These are phyloP conservation scores for Carex kokanica DNA, from an alignment of 176 grass and related monocot species.

Conservation along the genomic window DNA sequence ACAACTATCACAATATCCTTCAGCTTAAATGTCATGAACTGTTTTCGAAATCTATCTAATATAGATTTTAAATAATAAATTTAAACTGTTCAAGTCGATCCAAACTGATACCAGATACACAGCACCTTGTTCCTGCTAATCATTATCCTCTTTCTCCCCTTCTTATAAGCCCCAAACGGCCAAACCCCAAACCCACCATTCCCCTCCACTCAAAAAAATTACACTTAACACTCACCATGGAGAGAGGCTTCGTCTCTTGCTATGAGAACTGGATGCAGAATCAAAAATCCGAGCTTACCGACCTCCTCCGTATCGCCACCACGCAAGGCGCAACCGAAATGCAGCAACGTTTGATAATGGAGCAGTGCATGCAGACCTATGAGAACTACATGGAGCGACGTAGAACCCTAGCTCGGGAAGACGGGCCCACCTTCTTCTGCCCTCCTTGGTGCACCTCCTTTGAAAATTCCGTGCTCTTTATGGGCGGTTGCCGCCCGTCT, in stretches of 20 bases:
- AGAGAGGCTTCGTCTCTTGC: conserved; percentile 29
- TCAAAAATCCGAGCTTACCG: conserved; percentile 40
- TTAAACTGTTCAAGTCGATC: no score
- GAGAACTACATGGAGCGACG: conserved; percentile 42
- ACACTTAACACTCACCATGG: neutral
- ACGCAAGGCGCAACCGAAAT: conserved; percentile 35
- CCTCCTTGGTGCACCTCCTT: conserved; percentile 78
- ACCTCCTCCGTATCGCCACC: conserved; percentile 28
- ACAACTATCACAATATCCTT: no score
- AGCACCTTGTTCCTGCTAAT: neutral
- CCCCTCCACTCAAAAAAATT: neutral
- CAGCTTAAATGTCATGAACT: no score
- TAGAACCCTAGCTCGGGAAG: conserved; percentile 28
- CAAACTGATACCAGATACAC: neutral
- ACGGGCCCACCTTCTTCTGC: conserved; percentile 42
- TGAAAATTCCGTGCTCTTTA: conserved; percentile 65
- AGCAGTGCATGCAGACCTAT: conserved; percentile 54
- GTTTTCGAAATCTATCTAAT: no score
- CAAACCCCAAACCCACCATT: neutral
- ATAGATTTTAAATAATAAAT: no score
- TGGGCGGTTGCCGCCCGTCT: conserved; percentile 69
- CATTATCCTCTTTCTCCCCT: neutral
- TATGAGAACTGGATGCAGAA: conserved; percentile 42
- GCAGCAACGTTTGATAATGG: conserved; percentile 33
- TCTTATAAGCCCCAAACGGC: neutral